Base-by-base conservation (phyloP, 768 basidiomycete species). In the Termitomyces sp. region DNA sequence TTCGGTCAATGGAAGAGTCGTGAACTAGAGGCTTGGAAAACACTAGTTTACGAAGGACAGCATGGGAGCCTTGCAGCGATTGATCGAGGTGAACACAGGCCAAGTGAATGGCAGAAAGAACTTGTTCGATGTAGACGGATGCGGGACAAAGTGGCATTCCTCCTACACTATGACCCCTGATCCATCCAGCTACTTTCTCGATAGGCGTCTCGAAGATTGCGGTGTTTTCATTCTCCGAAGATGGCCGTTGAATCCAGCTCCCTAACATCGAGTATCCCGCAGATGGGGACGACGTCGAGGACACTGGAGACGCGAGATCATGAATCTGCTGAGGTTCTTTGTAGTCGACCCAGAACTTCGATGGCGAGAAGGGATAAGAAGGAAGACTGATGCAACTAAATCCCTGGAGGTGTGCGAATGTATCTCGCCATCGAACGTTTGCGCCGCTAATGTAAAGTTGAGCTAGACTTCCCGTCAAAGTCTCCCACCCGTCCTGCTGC, bases 111-210 rank as follows among this genome's bases (percentile, higher is more conserved):
- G 79, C 82, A 7, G 82, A 79, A 39, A 82, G 70, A 0, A 76
- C 82, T 45, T 84, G 79, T 63, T 89, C 87, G 13, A 85, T 68
- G 63, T 88, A 88, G 1, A 89, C 79, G 0, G 87, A 88, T 1
- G 85, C 88, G 11, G 89, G 88, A 64, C 88, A 89, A 5, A 89
- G 75, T 0, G 84, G 76, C 38, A 78, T 58, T 4, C 79, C 83
- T 7, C 77, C 81, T 7, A 90, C 87, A n/a, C 67, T 75, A 60
- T 90, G 89, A 0, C 87, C 86, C 22, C 70, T 62, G 7, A 90
- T 84, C 59, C 76, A 79, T 15, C 66, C 61, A 15, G 75, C 76
- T 7, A 90, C 58, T 46, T 71, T 66, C 4, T 61, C 57, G 20
- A 86, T 77, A 0, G 86, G 81, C 0, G 82, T 84, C 69, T 86